Evolutionary conservation across 768 basidiomycete genomes (phyloP), one percentile per base, ranked within the genome.

Genomic region (Termitomyces sp.): DNA sequence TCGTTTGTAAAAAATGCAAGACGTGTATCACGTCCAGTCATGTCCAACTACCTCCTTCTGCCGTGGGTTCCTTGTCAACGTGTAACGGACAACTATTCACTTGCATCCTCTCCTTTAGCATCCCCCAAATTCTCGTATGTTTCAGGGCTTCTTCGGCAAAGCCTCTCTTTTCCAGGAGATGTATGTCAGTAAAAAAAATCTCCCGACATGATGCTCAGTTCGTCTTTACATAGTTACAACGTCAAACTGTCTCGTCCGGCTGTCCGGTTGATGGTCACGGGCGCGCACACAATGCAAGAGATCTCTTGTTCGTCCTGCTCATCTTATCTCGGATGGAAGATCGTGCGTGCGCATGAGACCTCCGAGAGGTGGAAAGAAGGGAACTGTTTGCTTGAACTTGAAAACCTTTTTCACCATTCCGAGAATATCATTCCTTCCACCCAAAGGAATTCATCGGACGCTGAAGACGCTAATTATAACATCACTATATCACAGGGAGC

Each of bases 301-400:
- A 74, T 81, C 28, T 70, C 71, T 17, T 85, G 84, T 66, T 66
- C 72, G 5, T 70, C 68, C 5, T 84, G 83, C 63, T 71, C 73
- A 32, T 59, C 72, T 10, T 82, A 81, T 63, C 71, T 85, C n/a
- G 85, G 85, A 12, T 86, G 81, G 81, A 80, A 81, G 66, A 83
- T 86, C 48, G 68, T 82, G 5, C 77, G 78, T 34, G 84, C 83
- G 3, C 78, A 80, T 62, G 82, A 83, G 56, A 62, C 64, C 39
- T 68, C 80, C 3, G 85, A 86, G 67, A 72, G 73, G 41, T 86
- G 85, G 85, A 86, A 86, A 67, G 83, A 85, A 61, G 80, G 80
- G 6, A 66, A 75, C 47, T 80, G 70, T 64, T 69, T 85, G 32
- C 75, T 86, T n/a, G 85, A 86, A 68, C 73, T 85, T 35, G 79